Evolutionary conservation across 1,284 basidiomycete genomes (phyloP), one percentile per base, ranked within the genome.

Genomic region (Pyrrhoderma noxium): DNA sequence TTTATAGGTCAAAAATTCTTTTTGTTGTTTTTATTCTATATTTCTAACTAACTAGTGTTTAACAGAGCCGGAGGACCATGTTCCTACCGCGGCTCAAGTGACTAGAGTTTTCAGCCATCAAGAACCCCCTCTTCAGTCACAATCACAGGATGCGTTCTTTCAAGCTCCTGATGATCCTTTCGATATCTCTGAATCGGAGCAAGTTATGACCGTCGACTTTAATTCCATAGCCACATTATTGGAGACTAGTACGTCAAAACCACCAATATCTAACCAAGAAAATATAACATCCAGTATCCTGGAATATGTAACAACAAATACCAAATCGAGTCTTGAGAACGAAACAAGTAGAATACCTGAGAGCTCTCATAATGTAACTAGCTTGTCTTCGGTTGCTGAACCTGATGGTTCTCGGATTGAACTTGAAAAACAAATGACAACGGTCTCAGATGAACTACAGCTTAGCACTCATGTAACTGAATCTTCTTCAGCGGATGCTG

Each of bases 71-170:
- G 59, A 70, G 41, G 77, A 73, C 48, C 76, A 79, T 65, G 69
- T 78, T 7, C 83, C 85, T 2, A 87, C 84, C 2, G 82, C 84
- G 0, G 75, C 82, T 16, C 71, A 69, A 7, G 75, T 87, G 16
- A 64, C 74, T 27, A 75, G 70, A 1, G 70, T 87, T 1, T 86
- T 87, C 66, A 74, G 72, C 49, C 71, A 66, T 9, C 57, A 54
- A 4, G 51, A 58, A 53, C 47, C 51, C 5, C 45, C 45, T 22
- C 27, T 11, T 5, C 11, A 37, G 35, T 37, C 35, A 37, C 9
- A 16, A 11, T 5, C 5, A 16, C 42, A 55, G n/a, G 35, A 45
- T 9, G 39, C 50, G 16, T 49, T 52, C 40, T 56, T 59, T 11
- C 61, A 61, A 31, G 61, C 54, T 2, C 58, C 57, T 23, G 59